phyloP scores from a whole-genome alignment of 208 protist genomes.

The Wallacemonas sp. region DNA sequence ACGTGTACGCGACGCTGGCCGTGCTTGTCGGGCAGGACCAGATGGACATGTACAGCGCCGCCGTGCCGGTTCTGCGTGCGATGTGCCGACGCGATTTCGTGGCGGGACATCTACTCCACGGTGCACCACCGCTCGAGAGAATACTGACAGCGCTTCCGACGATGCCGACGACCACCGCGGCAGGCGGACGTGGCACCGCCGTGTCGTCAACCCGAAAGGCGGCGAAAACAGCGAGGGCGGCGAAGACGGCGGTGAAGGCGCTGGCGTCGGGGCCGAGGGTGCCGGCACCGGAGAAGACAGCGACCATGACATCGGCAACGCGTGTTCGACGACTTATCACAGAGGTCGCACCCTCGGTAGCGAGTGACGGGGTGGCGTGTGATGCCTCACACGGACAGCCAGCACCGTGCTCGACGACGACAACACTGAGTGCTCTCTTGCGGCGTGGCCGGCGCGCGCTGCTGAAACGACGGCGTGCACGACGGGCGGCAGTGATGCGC shows the following conservation, averaged over 20 bases:
- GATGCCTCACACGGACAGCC: too few species aligned
- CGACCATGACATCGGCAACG: too few species aligned
- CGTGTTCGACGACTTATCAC: too few species aligned
- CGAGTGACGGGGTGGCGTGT: too few species aligned
- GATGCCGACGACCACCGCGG: background rate
- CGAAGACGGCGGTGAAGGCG: too few species aligned
- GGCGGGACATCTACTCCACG: background rate
- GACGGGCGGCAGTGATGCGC: background rate
- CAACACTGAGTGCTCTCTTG: background rate
- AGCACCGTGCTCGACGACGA: background rate
- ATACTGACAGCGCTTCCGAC: background rate
- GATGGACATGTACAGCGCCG: conserved; percentile 49
- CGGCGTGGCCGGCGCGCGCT: background rate
- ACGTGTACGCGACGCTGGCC: conserved; percentile 50
- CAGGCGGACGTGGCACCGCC: too few species aligned
- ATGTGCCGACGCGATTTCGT: background rate
- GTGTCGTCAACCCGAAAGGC: too few species aligned
- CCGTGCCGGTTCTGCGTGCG: conserved; percentile 24
- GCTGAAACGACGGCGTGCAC: background rate
- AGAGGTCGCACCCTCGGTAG: too few species aligned
- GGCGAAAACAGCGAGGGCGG: too few species aligned
- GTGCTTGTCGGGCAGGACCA: conserved; percentile 41
- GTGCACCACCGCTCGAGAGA: background rate
- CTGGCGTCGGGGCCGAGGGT: too few species aligned
- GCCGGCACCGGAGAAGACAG: too few species aligned